phyloP scores from a whole-genome alignment of 1,284 basidiomycete genomes.

The Psilocybe mexicana region DNA sequence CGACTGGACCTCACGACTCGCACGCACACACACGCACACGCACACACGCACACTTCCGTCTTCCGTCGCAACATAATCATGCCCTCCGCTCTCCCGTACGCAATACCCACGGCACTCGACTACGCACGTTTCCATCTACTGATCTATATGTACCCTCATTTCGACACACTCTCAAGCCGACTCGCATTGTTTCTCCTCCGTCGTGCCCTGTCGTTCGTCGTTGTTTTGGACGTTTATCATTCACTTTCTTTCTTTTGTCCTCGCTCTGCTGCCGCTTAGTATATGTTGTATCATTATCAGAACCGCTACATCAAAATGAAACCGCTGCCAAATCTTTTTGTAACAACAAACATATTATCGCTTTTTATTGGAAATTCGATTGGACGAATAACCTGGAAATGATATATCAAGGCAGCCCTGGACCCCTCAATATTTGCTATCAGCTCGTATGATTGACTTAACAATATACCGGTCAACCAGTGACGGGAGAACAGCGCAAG shows the following conservation, averaged over 20 bases:
- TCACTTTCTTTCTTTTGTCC: not conserved
- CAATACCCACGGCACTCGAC: not conserved
- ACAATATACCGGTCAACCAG: no score
- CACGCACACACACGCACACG: not conserved
- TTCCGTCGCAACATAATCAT: not conserved
- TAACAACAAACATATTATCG: no score
- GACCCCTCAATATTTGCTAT: no score
- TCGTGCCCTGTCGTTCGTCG: constrained; percentile 7
- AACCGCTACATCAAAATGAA: not conserved
- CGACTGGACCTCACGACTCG: not conserved
- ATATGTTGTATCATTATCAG: not conserved
- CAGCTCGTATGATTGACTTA: no score
- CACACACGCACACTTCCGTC: not conserved
- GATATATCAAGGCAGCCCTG: no score
- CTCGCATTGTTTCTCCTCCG: not conserved
- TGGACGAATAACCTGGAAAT: no score
- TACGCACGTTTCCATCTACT: not conserved
- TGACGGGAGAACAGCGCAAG: no score
- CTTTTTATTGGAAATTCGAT: no score
- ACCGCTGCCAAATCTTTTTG: not conserved
- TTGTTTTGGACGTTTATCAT: constrained; percentile 7
- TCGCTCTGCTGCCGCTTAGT: not conserved
- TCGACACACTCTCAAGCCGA: not conserved
- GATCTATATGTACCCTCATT: not conserved
- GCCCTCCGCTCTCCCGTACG: not conserved